Evolutionary conservation across 2,329 filamentous ascomycete species (phyloP), one percentile per base, ranked within the genome.

Genomic region (Calonectria pseudoturangicola): DNA sequence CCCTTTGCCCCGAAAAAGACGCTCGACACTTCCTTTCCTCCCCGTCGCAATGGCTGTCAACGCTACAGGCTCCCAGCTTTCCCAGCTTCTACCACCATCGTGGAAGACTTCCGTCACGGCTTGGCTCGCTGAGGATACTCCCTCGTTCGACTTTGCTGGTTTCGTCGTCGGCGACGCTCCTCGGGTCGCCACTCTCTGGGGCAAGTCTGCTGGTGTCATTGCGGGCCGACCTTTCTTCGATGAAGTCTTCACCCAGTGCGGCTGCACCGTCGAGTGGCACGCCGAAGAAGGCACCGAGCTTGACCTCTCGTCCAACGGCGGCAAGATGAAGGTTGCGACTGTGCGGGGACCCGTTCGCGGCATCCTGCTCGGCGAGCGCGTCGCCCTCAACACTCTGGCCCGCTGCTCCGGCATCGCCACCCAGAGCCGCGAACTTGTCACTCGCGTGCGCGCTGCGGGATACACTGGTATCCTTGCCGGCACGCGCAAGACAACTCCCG

Each of bases 61-160:
- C n/a, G 18, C 45, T 43, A 21, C 70, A 10, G 43, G 74, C 25
- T 68, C 76, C 2, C 85, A 87, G 75, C 85, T 89, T 66, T 86
- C 86, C 80, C 92, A 98, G 83, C 91, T 98, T 76, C 92, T 98
- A 51, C 96, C 96, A 0, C 90, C 92, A 27, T 94, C 92, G 75
- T 98, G 95, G 92, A 98, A 96, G 83, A 89, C 92, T 63, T 90
- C 93, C 76, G 91, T 98, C 75, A 90, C 93, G 28, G 86, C 90
- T 80, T 99, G 97, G 97, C 93, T 98, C 16, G 94, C 95, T 81
- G 97, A 99, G 86, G 97, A 99, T 86, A 97, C 95, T 3, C 97
- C 97, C 5, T 97, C 95, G 66, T 96, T 98, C 85, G 97, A 99
- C 88, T 98, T 98, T 83, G 97, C 95, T 80, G 97, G 97, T 73